Conservation (phyloP, 1,139 yeast species). For the Nakaseomyces nivariensis region DNA sequence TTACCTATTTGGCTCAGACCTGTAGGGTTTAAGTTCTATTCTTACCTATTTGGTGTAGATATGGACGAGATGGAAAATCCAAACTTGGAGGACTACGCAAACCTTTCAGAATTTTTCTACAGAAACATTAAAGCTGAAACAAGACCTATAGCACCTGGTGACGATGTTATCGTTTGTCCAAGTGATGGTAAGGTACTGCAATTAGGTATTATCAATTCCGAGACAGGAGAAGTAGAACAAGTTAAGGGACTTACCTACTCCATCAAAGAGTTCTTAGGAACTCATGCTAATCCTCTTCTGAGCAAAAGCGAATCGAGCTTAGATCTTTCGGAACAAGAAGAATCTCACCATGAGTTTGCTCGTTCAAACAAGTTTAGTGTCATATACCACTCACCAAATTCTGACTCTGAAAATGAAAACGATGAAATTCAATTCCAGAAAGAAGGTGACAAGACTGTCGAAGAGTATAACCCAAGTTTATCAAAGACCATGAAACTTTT, state of each 20-base stretch:
- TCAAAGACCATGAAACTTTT: constrained; percentile 23
- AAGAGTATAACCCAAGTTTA: constrained; percentile 35
- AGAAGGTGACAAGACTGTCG: constrained; percentile 50
- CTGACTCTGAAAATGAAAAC: constrained; percentile 10
- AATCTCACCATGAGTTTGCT: constrained; percentile 70
- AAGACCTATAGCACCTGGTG: constrained; percentile 59
- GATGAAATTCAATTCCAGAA: constrained; percentile 43
- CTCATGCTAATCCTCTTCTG: constrained; percentile 30
- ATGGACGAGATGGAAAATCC: constrained; percentile 82
- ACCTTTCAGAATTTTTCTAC: constrained; percentile 86
- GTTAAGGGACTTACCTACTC: constrained; percentile 95
- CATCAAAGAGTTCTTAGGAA: constrained; percentile 78
- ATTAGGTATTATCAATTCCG: constrained; percentile 60
- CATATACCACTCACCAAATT: constrained; percentile 1
- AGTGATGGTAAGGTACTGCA: constrained; percentile 88
- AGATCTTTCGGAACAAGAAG: constrained; percentile 30
- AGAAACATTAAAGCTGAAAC: constrained; percentile 69
- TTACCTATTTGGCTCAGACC: constrained; percentile 84
- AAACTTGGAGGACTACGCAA: constrained; percentile 61
- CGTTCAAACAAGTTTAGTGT: constrained; percentile 52
- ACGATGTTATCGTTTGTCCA: constrained; percentile 67
- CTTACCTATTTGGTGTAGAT: constrained; percentile 77
- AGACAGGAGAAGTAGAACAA: constrained; percentile 83
- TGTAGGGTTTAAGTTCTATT: constrained; percentile 72
- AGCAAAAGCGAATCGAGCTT: constrained; percentile 23